A percentile compares a stretch with the other conserved stretches of the same genome.
Evolutionary conservation across 306 rosid species (phyloP).

Genomic region (Benincasa hispida): DNA sequence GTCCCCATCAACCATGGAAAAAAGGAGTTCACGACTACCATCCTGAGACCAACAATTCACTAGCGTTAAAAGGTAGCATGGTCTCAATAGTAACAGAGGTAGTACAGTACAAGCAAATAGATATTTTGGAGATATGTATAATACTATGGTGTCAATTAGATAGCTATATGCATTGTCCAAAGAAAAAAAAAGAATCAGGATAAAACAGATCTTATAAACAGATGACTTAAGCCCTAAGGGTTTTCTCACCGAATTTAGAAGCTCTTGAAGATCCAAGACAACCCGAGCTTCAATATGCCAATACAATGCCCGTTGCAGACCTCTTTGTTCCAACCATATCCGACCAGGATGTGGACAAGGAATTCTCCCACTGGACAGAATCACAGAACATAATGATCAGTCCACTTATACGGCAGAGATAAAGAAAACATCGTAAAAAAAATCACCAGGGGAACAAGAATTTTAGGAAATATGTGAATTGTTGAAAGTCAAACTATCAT

Average conservation of each 20-base stretch:
- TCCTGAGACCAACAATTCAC: constrained; percentile 29
- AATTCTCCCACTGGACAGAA: constrained; percentile 45
- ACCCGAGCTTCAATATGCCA: constrained; percentile 99
- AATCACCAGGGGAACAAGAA: not conserved
- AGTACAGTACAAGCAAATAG: not conserved
- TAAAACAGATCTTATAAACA: not conserved
- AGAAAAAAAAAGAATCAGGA: not conserved
- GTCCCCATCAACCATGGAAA: constrained; percentile 98
- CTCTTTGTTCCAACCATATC: constrained; percentile 94
- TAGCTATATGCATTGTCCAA: not conserved
- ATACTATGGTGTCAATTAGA: not conserved
- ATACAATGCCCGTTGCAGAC: constrained; percentile 79
- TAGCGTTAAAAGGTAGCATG: not conserved
- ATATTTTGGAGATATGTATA: not conserved
- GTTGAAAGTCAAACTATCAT: not conserved
- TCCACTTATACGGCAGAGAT: not conserved
- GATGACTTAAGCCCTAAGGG: not conserved
- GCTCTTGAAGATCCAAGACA: constrained; percentile 86
- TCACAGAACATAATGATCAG: not conserved
- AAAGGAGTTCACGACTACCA: constrained; percentile 68
- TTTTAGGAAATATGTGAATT: not conserved
- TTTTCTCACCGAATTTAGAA: constrained; percentile 43
- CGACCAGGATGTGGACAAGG: constrained; percentile 86
- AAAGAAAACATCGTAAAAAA: not conserved
- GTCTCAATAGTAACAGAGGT: not conserved